A percentile compares a stretch with the other conserved stretches of the same genome.
These are phyloP conservation scores for Microsporum audouinii DNA, from an alignment of 2,329 filamentous ascomycete genomes.

Conservation along the genomic window DNA sequence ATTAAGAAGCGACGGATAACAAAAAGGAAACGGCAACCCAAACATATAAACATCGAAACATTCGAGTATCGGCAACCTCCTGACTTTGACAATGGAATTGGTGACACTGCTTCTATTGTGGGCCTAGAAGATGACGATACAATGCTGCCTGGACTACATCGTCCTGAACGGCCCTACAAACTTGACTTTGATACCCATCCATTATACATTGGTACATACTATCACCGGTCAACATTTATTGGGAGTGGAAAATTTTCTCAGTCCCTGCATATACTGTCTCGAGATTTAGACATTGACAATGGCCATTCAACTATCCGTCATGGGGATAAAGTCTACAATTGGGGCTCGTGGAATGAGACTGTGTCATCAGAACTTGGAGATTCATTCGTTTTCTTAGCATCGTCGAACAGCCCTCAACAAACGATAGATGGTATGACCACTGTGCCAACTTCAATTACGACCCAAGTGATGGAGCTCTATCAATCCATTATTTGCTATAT, in stretches of 20 bases:
- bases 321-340: slow-evolving; percentile 29
- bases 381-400: slow-evolving; percentile 26
- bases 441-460: slow-evolving; percentile 1
- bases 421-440: neutral
- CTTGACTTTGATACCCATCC: slow-evolving; percentile 43
- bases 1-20: slow-evolving; percentile 1
- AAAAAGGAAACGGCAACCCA: slow-evolving; percentile 31
- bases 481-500: slow-evolving; percentile 41
- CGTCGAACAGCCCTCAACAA: slow-evolving; percentile 15
- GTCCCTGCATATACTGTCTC: slow-evolving; percentile 31
- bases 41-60: slow-evolving; percentile 37
- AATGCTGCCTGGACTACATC: slow-evolving; percentile 32
- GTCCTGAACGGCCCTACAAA: slow-evolving; percentile 41
- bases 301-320: slow-evolving; percentile 32
- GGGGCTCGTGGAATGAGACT: slow-evolving; percentile 46
- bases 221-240: slow-evolving; percentile 46
- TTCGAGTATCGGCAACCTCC: slow-evolving; percentile 36
- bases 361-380: slow-evolving; percentile 38
- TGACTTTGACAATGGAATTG: slow-evolving; percentile 13
- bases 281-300: slow-evolving; percentile 35
- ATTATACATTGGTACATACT: slow-evolving; percentile 42
- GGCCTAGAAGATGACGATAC: slow-evolving; percentile 1
- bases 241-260: slow-evolving; percentile 45
- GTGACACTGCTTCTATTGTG: slow-evolving; percentile 5
- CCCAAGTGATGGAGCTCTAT: slow-evolving; percentile 17